These are phyloP conservation scores for Epichloe elymi DNA, from an alignment of 2,329 filamentous ascomycete genomes.

Conservation along the genomic window DNA sequence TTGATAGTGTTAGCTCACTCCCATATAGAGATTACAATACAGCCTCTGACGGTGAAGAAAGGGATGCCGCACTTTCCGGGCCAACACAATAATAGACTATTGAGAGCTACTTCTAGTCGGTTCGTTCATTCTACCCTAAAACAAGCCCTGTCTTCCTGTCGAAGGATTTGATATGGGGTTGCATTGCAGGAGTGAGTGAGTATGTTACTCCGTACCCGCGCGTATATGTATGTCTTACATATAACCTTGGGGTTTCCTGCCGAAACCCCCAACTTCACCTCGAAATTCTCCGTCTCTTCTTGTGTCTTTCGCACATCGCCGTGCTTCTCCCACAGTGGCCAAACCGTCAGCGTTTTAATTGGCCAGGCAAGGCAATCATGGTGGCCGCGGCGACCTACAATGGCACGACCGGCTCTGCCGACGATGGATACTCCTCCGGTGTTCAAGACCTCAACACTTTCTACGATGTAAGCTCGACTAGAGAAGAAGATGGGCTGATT, in stretches of 20 bases:
- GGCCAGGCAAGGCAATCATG: constrained; percentile 10
- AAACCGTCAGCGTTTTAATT: neutral
- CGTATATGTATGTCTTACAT: neutral
- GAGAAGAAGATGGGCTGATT: neutral
- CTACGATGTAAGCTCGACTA: constrained; percentile 50
- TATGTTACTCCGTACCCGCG: too few species aligned
- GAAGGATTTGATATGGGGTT: neutral
- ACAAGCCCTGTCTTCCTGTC: neutral
- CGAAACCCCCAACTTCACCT: neutral
- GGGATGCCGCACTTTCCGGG: neutral
- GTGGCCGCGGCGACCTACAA: constrained; percentile 28
- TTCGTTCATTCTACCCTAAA: neutral
- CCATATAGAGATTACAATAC: too few species aligned
- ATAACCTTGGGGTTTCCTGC: neutral
- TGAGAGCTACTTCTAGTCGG: neutral
- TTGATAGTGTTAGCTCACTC: neutral
- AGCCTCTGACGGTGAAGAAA: neutral
- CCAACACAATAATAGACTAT: neutral
- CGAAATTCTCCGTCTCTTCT: neutral
- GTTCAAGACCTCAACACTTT: constrained; percentile 68
- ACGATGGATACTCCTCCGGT: constrained; percentile 35
- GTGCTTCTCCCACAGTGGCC: neutral
- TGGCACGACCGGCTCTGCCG: constrained; percentile 34
- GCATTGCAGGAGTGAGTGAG: neutral
- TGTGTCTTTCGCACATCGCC: neutral